Evolutionary conservation across 768 basidiomycete species (phyloP), one percentile per base, ranked within the genome.

Genomic region (Arthromyces matolae): DNA sequence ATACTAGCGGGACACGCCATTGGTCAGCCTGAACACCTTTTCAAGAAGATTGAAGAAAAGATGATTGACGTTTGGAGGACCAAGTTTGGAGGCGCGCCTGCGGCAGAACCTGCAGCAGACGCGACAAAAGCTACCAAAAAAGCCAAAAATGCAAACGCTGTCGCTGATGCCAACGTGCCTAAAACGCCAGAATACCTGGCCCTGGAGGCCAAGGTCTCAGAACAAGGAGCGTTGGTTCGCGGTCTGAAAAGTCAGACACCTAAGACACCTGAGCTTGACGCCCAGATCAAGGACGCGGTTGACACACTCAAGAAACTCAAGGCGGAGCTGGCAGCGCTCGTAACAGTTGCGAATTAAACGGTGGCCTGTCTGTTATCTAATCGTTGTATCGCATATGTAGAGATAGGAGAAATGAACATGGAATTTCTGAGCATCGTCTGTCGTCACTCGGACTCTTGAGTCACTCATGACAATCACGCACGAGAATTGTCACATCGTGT

Each of bases 21-120:
- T 45, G 90, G 91, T 39, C 81, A 77, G 50, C 90, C 96, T 4
- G 90, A 80, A 37, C 87, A 97, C 67, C 68, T 99, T 52, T 99
- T 99, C 75, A 90, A 86, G 70, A 86, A 82, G 65, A 96, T 99
- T 51, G 92, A 96, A 50, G 90, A 95, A 59, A 85, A 80, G 61
- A 86, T 85, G 85, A 85, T 84, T 20, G 86, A 92, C 24, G 76
- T 79, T 5, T 98, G 88, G 86, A 78, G 84, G 56, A 66, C 66
- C 38, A 81, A 81, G 64, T 99, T 93, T 58, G 86, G 86, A 3
- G 95, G 95, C 7, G 62, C 58, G 8, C 68, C 39, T 9, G 45
- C 61, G 44, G 55, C 64, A 46, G 58, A 60, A 37, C 63, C 63
- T 9, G 65, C 62, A 32, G 66, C 63, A 56, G 71, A 77, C 50